Evolutionary conservation across 331 rosid species (phyloP).

Genomic region (Malus hybrid): DNA sequence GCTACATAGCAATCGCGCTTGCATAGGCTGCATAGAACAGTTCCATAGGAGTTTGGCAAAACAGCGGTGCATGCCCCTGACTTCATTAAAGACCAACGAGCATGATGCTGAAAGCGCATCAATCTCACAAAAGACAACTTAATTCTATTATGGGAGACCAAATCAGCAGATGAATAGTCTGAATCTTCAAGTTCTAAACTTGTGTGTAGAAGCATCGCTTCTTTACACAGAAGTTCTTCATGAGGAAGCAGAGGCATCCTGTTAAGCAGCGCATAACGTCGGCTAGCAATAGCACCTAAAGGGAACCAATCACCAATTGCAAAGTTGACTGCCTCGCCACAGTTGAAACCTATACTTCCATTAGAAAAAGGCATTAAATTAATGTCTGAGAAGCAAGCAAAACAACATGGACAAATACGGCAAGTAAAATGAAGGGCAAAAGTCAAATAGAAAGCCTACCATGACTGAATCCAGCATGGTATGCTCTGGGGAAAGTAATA

Average conservation of each 20-base stretch:
- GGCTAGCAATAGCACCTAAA: conserved; percentile 87
- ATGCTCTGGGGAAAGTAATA: conserved; percentile 91
- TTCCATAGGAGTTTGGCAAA: conserved; percentile 51
- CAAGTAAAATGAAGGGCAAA: neutral
- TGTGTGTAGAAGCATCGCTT: conserved; percentile 65
- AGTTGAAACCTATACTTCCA: conserved; percentile 74
- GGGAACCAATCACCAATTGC: conserved; percentile 97
- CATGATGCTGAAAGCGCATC: conserved; percentile 86
- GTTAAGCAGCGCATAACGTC: conserved; percentile 76
- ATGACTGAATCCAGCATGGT: conserved; percentile 97
- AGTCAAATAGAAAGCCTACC: conserved; percentile 32
- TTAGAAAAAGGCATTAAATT: neutral
- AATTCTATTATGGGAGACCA: conserved; percentile 38
- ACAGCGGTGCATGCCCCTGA: conserved; percentile 48
- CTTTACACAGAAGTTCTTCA: conserved; percentile 93
- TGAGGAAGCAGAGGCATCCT: conserved; percentile 87
- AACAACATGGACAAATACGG: neutral
- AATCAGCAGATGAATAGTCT: conserved; percentile 42
- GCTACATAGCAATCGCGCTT: conserved; percentile 88
- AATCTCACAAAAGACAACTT: conserved; percentile 64
- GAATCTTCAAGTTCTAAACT: conserved; percentile 71
- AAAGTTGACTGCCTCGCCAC: conserved; percentile 99
- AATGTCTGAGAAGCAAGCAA: neutral
- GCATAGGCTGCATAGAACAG: conserved; percentile 87
- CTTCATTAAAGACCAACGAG: conserved; percentile 72